Conservation (phyloP, 176 grass and related monocot species). For the Oryza officinalis region DNA sequence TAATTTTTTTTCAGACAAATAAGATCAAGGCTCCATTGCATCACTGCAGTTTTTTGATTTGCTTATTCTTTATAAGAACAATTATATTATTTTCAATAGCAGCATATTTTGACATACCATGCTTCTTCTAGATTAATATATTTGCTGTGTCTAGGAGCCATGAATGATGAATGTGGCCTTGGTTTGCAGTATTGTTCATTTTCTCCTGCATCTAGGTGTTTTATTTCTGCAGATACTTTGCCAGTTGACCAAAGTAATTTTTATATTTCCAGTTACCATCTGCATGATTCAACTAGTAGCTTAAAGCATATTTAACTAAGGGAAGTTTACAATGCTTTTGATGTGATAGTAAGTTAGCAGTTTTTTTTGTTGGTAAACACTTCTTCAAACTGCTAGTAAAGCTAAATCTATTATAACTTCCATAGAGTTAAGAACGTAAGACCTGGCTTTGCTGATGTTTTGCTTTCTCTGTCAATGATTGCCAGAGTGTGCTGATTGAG, state of each 20-base stretch:
- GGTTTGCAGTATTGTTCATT: slow-evolving; percentile 3
- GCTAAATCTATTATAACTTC: background rate
- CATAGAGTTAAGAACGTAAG: background rate
- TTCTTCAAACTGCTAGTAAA: background rate
- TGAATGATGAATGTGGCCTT: background rate
- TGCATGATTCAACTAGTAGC: background rate
- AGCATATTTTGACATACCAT: background rate
- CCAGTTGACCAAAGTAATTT: background rate
- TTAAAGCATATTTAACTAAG: background rate
- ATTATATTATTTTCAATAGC: background rate
- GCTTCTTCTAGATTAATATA: slow-evolving; percentile 12
- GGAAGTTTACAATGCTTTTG: background rate
- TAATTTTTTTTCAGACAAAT: background rate
- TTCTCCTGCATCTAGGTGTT: background rate
- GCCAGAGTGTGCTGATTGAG: slow-evolving; percentile 89
- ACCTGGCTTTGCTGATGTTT: slow-evolving; percentile 17
- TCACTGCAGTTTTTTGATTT: background rate
- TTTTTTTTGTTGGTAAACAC: background rate
- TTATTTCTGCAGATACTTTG: background rate
- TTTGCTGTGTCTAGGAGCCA: background rate
- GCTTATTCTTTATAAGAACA: background rate
- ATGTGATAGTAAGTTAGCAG: background rate
- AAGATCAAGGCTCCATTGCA: background rate
- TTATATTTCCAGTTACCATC: background rate
- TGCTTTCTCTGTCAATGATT: slow-evolving; percentile 4